Conservation (phyloP, 169 alveolate species). For the Cryptosporidium sp. region DNA sequence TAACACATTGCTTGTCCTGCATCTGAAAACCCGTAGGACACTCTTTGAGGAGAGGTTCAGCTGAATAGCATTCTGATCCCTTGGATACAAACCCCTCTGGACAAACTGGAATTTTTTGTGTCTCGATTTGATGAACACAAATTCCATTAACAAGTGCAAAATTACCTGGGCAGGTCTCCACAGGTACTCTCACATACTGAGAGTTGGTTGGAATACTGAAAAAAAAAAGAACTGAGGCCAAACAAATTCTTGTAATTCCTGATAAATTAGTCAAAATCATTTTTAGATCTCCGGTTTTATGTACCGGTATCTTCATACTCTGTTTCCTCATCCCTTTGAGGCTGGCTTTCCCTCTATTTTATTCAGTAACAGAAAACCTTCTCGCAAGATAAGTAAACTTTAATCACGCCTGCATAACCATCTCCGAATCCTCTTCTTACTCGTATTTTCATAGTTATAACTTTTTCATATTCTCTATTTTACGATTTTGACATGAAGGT, state of each 20-base stretch:
- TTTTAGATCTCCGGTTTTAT: conserved; percentile 15
- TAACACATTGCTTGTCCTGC: conserved; percentile 73
- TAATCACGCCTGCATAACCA: background rate
- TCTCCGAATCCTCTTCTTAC: background rate
- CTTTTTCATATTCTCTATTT: conserved; percentile 25
- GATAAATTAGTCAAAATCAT: background rate
- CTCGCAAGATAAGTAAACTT: background rate
- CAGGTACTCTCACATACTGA: conserved; percentile 68
- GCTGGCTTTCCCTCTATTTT: conserved; percentile 6
- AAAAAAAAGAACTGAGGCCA: background rate
- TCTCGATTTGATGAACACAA: conserved; percentile 59
- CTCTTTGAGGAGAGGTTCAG: conserved; percentile 55
- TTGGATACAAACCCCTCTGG: conserved; percentile 67
- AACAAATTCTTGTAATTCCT: conserved; percentile 2
- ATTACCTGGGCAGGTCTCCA: conserved; percentile 62
- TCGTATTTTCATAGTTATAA: conserved; percentile 35
- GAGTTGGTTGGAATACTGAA: background rate
- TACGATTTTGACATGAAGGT: conserved; percentile 30
- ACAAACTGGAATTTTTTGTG: conserved; percentile 71
- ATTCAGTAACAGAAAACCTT: conserved; percentile 1
- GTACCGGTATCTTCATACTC: conserved; percentile 1
- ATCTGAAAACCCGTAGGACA: conserved; percentile 68
- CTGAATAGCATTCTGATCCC: conserved; percentile 54
- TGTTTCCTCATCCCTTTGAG: conserved; percentile 1
- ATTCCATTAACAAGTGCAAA: conserved; percentile 56